Conservation (phyloP, 176 grass and related monocot species). For the Cocos nucifera region DNA sequence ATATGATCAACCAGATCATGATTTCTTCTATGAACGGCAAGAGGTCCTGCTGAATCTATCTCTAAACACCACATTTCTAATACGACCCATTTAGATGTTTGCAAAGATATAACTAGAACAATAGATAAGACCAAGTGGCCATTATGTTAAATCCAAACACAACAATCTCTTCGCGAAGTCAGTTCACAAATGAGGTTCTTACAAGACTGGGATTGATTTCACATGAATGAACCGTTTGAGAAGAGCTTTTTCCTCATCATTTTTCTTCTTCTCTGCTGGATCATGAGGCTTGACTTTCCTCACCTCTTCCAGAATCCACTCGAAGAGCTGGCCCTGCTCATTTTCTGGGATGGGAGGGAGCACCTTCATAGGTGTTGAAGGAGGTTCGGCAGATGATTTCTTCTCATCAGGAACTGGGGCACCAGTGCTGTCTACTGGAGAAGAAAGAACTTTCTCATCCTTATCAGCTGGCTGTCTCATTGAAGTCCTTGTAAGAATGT, state of each 20-base stretch:
- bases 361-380: constrained; percentile 29
- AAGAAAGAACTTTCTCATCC: constrained; percentile 18
- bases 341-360: constrained; percentile 52
- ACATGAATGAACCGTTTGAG: constrained; percentile 65
- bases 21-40: too few species aligned
- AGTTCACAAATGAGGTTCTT: constrained; percentile 13
- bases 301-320: constrained; percentile 91
- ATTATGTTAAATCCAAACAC: too few species aligned
- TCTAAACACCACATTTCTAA: too few species aligned
- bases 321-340: constrained; percentile 57
- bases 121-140: too few species aligned
- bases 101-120: too few species aligned
- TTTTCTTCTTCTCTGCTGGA: constrained; percentile 52
- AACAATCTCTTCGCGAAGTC: too few species aligned
- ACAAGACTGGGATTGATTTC: constrained; percentile 43
- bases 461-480: constrained; percentile 39
- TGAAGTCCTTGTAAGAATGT: constrained; percentile 37
- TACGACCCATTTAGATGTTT: too few species aligned
- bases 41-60: too few species aligned
- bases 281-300: constrained; percentile 52
- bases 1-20: too few species aligned
- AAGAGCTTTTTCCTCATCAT: constrained; percentile 78
- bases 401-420: constrained; percentile 11
- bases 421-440: constrained; percentile 14
- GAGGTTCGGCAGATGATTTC: constrained; percentile 11